phyloP scores from a whole-genome alignment of 306 rosid species.

The Cyamopsis tetragonoloba region DNA sequence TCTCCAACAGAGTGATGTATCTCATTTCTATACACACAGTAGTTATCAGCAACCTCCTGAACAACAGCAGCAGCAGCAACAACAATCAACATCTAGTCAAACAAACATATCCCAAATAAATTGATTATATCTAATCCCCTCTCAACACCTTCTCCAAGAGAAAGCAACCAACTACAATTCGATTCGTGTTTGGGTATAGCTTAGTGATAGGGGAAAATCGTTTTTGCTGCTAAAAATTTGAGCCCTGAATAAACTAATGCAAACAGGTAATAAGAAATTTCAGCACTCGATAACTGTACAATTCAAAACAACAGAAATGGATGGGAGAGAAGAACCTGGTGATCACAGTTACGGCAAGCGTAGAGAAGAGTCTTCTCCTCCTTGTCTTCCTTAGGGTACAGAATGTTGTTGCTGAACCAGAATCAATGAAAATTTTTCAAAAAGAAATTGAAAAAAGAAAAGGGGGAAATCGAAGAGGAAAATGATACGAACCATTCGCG shows the following conservation, averaged over 20 bases:
- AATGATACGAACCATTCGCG: slow-evolving; percentile 71
- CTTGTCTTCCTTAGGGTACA: slow-evolving; percentile 90
- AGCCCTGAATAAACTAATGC: neutral
- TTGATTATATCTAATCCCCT: neutral
- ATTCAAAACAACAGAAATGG: neutral
- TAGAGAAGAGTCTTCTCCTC: slow-evolving; percentile 75
- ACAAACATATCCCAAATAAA: slow-evolving; percentile 4
- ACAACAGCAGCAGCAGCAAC: slow-evolving; percentile 15
- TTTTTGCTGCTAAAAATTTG: neutral
- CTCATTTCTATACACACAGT: slow-evolving; percentile 87
- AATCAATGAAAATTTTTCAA: neutral
- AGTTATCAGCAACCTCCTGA: slow-evolving; percentile 92
- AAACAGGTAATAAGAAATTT: neutral
- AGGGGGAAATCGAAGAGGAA: neutral
- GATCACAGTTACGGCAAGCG: slow-evolving; percentile 97
- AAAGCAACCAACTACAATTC: neutral
- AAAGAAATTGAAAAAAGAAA: neutral
- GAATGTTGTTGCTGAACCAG: slow-evolving; percentile 77
- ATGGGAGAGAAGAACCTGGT: slow-evolving; percentile 49
- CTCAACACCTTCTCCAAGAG: neutral
- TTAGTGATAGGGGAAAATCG: neutral
- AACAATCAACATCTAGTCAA: neutral
- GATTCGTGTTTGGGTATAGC: neutral
- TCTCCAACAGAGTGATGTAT: slow-evolving; percentile 90
- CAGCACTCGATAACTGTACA: neutral